Base-by-base conservation (phyloP, 345 rosid genomes). In the Bruguiera gymnorhiza region DNA sequence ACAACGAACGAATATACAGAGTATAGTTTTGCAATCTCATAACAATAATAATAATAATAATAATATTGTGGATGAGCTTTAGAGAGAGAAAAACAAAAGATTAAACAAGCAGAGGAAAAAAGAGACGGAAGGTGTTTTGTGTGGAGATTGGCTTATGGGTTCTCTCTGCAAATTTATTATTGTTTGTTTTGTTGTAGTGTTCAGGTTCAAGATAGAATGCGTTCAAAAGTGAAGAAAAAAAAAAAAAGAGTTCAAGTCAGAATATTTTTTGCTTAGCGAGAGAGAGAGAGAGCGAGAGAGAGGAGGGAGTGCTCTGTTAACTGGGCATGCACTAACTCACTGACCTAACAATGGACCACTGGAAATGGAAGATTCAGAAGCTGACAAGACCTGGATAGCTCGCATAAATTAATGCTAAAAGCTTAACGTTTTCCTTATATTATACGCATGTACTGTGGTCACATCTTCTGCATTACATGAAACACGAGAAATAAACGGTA, bases 261-360 rank as follows among this genome's bases (percentile, higher is more conserved):
- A 55, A 36, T 67, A 60, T 30, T 51, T 65, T 77, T 61, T 65
- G 70, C 37, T 57, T n/a, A 9, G 23, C 5, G 56, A 52, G 21
- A 52, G 6, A 20, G 56, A 34, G 21, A 55, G 53, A 19, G 63
- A 36, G 10, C n/a, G n/a, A 43, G 61, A 37, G 63, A 43, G 57
- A 53, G 39, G 39, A 8, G 24, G 23, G 39, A 63, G 81, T 71
- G 71, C 71, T 11, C 19, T 58, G 65, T 65, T 65, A 76, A 66
- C 74, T 73, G 74, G 65, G 73, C 63, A 66, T 74, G 79, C 80
- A 76, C 81, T 72, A 69, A 65, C 70, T 56, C 26, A 6, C 30
- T 24, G 11, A 10, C 60, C 60, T 10, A 56, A 56, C 60, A 24
- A 56, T 3, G 60, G 60, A 56, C 30, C 60, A 56, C 60, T 3